Conservation (phyloP, 495 filamentous ascomycete genomes). For the Lasiosphaeria miniovina region DNA sequence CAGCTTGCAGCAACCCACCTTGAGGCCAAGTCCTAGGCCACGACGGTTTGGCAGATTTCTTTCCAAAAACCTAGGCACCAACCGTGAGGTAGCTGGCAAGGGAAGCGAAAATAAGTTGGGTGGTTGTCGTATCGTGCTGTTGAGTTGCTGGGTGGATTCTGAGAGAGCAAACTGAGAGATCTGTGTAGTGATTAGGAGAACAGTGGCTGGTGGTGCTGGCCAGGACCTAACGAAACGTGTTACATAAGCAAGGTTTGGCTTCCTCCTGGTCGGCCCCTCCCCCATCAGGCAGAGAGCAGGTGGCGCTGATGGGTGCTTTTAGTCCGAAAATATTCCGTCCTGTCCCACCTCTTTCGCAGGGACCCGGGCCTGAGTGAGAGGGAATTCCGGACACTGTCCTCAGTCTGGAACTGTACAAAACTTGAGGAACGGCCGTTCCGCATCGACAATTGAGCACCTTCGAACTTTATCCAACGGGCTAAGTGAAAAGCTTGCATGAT, state of each 20-base stretch:
- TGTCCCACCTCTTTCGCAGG: background rate
- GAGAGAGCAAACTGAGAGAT: conserved; percentile 5
- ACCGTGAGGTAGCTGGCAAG: background rate
- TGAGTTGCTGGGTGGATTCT: conserved; percentile 5
- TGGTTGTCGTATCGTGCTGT: conserved; percentile 3
- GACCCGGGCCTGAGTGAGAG: background rate
- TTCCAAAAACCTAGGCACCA: background rate
- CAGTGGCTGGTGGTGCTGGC: conserved; percentile 13
- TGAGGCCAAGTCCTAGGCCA: conserved; percentile 1
- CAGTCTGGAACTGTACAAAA: background rate
- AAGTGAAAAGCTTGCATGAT: no score
- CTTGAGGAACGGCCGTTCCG: no score
- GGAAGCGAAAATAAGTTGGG: conserved; percentile 3
- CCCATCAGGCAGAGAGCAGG: background rate
- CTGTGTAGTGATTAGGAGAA: conserved; percentile 18
- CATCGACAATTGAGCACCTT: no score
- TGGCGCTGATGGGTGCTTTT: background rate
- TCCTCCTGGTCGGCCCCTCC: background rate
- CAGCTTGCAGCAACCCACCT: conserved; percentile 23
- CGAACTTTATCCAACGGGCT: no score
- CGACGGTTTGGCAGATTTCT: background rate
- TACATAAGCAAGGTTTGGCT: conserved; percentile 20
- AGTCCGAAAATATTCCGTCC: conserved; percentile 3
- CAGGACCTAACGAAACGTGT: conserved; percentile 17
- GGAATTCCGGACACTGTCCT: background rate